These are phyloP conservation scores for Stephania yunnanensis DNA, from an alignment of 164 flowering plant genomes.

Conservation along the genomic window DNA sequence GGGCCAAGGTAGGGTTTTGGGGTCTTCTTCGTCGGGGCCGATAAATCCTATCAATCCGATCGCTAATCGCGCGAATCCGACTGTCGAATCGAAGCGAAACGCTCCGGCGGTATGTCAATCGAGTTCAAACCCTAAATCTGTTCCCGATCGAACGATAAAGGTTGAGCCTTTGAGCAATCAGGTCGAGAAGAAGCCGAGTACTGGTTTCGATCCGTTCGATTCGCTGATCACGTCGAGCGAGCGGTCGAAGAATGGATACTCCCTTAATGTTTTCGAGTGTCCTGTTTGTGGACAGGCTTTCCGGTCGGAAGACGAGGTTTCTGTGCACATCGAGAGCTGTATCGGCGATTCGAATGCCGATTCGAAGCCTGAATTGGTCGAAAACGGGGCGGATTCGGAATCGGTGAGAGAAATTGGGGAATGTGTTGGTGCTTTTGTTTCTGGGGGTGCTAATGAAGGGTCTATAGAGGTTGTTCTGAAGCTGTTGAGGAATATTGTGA, in stretches of 20 bases:
- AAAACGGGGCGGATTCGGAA: slow-evolving; percentile 5
- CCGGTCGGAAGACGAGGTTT: slow-evolving; percentile 66
- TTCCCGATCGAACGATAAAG: background rate
- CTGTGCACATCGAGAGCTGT: slow-evolving; percentile 64
- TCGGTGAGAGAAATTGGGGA: slow-evolving; percentile 30
- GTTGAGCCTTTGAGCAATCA: background rate
- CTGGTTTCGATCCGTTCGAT: slow-evolving; percentile 61
- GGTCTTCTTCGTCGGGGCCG: slow-evolving; percentile 47
- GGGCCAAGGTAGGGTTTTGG: slow-evolving; percentile 86
- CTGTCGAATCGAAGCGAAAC: slow-evolving; percentile 9
- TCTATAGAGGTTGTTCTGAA: slow-evolving; percentile 66
- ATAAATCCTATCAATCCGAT: slow-evolving; percentile 26
- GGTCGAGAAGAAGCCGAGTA: slow-evolving; percentile 9
- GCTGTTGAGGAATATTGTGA: slow-evolving; percentile 60
- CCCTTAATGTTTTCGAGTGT: slow-evolving; percentile 59
- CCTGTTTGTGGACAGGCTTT: slow-evolving; percentile 59
- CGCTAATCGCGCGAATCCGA: slow-evolving; percentile 17
- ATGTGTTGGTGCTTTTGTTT: slow-evolving; percentile 47
- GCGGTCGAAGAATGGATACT: slow-evolving; percentile 45
- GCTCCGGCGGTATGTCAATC: slow-evolving; percentile 7
- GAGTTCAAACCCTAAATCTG: background rate
- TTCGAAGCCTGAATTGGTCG: background rate
- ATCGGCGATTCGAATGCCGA: slow-evolving; percentile 17
- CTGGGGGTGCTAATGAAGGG: slow-evolving; percentile 55
- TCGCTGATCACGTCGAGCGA: slow-evolving; percentile 57